Base-by-base conservation (phyloP, 495 filamentous ascomycete species). In the Penicillium robsamsonii region DNA sequence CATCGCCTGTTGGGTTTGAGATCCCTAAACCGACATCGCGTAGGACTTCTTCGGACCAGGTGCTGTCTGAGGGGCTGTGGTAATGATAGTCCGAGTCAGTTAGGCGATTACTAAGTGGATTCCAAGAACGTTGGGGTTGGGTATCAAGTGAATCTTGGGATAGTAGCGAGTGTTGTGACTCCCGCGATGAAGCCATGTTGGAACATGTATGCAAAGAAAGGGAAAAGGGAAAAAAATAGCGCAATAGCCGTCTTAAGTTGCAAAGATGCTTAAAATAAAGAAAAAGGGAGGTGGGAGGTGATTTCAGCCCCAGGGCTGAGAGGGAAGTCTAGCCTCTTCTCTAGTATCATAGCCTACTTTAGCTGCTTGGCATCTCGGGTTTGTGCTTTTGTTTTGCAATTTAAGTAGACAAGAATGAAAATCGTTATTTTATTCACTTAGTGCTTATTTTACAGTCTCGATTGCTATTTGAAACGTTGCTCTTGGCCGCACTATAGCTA, bases 1-100 rank as follows among this genome's bases (percentile, higher is more conserved):
- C 33, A 4, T 66, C 63, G 4, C 43, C 61, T 0, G 46, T 25
- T 12, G 55, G 12, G 45, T 57, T 55, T 12, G 60, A 61, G 22
- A 68, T 66, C 1, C 65, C 63, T 25, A 68, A 20, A 15, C 63
- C 65, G 2, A 68, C 46, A 30, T 68, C 65, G 7, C 57, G 59
- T 13, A 63, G 31, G 1, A 57, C 60, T 31, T 61, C 60, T 31
- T 66, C 58, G 5, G 63, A 57, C 55, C 60, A 66, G 45, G 53
- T 57, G 43, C 46, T 53, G 25, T 46, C 49, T 11, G 46, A 43
- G 9, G 40, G 4, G n/a, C 53, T 12, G 20, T 57, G 53, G 31
- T 53, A 66, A 20, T 29, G 30, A 29, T 59, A 61, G 3, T 65
- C 59, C 10, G 47, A 49, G 13, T 53, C 33, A 0, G 58, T 56